These are phyloP conservation scores for Magnaporthiopsis incrustans DNA, from an alignment of 2,329 filamentous ascomycete genomes.

Conservation along the genomic window DNA sequence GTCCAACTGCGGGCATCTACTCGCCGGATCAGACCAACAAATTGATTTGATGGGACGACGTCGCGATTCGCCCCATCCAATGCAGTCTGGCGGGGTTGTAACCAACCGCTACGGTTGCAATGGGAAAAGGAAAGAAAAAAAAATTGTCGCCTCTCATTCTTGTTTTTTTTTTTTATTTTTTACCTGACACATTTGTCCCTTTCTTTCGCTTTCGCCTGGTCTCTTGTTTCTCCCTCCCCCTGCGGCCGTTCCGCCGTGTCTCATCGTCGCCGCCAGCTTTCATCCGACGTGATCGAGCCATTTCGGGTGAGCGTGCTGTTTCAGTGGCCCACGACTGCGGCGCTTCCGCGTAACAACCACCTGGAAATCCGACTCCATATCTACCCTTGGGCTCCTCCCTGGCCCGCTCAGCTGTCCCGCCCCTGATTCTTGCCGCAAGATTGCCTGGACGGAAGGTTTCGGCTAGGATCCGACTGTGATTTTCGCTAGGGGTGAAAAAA, in stretches of 20 bases:
- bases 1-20: not conserved
- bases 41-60: not conserved
- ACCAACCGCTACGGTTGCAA: not conserved
- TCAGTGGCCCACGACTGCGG: constrained; percentile 1
- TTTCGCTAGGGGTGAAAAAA: not conserved
- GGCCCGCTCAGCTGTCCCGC: not conserved
- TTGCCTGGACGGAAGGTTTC: not conserved
- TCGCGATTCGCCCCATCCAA: not conserved
- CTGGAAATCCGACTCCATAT: too few species aligned
- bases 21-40: too few species aligned
- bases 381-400: too few species aligned
- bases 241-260: not conserved
- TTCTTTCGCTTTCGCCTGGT: not conserved
- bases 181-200: not conserved
- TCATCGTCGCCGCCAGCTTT: constrained; percentile 4
- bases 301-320: not conserved
- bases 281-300: constrained; percentile 1
- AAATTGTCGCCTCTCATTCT: not conserved
- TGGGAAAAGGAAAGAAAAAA: not conserved
- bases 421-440: not conserved
- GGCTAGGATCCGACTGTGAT: not conserved
- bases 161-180: not conserved
- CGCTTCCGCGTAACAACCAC: constrained; percentile 1
- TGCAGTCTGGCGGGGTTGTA: not conserved
- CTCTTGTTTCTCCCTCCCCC: not conserved